Evolutionary conservation across 2,329 filamentous ascomycete genomes (phyloP).

Genomic region (Pyrenochaeta sp.): DNA sequence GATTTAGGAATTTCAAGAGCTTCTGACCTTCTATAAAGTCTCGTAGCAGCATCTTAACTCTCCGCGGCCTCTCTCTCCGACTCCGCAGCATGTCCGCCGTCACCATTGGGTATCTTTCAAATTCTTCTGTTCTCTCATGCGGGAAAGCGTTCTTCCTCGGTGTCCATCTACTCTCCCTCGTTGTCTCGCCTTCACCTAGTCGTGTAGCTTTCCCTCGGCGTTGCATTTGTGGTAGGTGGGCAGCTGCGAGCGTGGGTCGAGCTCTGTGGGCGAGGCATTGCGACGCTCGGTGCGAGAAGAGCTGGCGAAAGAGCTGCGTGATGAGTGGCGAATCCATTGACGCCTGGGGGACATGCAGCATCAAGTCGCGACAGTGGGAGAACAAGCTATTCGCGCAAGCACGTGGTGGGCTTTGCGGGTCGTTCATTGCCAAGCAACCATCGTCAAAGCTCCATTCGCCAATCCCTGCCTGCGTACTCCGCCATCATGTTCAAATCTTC

Average conservation of each 20-base stretch:
- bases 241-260: constrained; percentile 49
- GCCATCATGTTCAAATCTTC: constrained; percentile 11
- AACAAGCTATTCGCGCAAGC: constrained; percentile 25
- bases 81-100: constrained; percentile 80
- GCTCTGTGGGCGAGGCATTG: constrained; percentile 59
- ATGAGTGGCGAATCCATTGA: constrained; percentile 84
- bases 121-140: constrained; percentile 80
- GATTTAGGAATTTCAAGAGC: background rate
- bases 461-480: constrained; percentile 19
- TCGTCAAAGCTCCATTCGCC: constrained; percentile 30
- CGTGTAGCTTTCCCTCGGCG: constrained; percentile 43
- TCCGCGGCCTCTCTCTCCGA: constrained; percentile 77
- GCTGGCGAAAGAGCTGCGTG: constrained; percentile 80
- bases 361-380: constrained; percentile 20
- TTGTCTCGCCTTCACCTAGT: constrained; percentile 45
- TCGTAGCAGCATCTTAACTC: constrained; percentile 95
- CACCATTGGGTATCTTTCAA: constrained; percentile 81
- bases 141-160: constrained; percentile 80
- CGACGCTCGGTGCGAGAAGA: constrained; percentile 77
- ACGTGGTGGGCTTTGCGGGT: constrained; percentile 36
- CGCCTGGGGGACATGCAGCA: constrained; percentile 20
- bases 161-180: constrained; percentile 80
- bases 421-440: constrained; percentile 44
- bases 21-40: constrained; percentile 91
- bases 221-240: constrained; percentile 38